A percentile compares a stretch with the other conserved stretches of the same genome.
Evolutionary conservation across 2,329 filamentous ascomycete species (phyloP).

Genomic region (Domatiomyces catenatus): DNA sequence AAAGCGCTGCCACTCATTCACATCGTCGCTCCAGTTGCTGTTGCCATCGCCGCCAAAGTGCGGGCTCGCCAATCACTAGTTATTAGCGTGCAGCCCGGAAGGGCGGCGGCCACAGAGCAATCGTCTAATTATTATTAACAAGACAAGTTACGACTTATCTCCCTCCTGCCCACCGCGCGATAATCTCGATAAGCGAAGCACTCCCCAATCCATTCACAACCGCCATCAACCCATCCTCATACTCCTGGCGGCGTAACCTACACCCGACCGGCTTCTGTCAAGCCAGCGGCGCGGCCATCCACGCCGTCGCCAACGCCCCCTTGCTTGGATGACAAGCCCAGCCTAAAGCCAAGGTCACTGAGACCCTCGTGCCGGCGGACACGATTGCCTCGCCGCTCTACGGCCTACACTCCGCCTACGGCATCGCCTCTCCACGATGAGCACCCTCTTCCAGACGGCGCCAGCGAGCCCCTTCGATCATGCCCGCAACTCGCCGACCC

Average conservation of each 20-base stretch:
- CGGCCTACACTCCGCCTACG: background rate
- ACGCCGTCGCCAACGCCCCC: background rate
- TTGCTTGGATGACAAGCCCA: background rate
- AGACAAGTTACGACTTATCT: no score
- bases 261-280: background rate
- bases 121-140: no score
- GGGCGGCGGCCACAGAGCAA: no score
- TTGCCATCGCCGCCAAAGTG: no score
- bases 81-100: no score
- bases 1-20: no score
- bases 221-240: no score
- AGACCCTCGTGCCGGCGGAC: background rate
- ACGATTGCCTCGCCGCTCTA: background rate
- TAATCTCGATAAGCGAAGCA: no score
- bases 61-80: no score
- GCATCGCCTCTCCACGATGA: slow-evolving; percentile 8
- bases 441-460: slow-evolving; percentile 14
- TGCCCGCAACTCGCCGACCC: slow-evolving; percentile 9
- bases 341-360: background rate
- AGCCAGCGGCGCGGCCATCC: background rate
- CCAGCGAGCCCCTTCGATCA: slow-evolving; percentile 15
- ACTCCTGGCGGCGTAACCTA: background rate
- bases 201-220: no score
- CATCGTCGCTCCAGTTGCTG: no score
- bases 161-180: no score